Base-by-base conservation (phyloP, 306 rosid genomes). In the Chamaecrista fasciculata region DNA sequence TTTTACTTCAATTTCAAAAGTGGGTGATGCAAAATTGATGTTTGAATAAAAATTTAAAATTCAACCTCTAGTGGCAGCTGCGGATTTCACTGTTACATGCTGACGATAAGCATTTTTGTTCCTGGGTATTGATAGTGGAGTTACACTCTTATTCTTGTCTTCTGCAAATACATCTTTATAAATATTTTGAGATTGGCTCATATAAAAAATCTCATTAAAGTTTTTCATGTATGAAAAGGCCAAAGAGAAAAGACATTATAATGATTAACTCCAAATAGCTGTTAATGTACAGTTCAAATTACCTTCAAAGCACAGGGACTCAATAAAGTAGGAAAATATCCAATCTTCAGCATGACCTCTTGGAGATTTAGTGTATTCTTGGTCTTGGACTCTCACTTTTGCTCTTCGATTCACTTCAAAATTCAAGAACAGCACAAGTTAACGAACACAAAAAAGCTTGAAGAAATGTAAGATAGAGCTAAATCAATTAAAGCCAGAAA, bases 401-500 rank as follows among this genome's bases (percentile, higher is more conserved):
- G 72, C 79, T 48, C 64, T 79, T 6, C 88, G 85, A 79, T 83
- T 68, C 88, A 87, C 91, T 85, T 74, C 47, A 68, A 46, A 58
- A 75, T 47, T 18, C 7, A 16, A 25, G 15, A 51, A 36, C 49
- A 69, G 8, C 50, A 25, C 24, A 52, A 61, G 44, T 21, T 70
- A 10, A 47, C 31, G n/a, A 55, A 57, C 50, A 64, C 18, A 56
- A 8, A 20, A 6, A 62, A 16, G 29, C 6, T 10, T 2, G 47
- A 42, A 42, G 16, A 42, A 11, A 42, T 8, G 5, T 42, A n/a
- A 46, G 2, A 8, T 4, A n/a, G 12, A 31, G 40, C 28, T 14
- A 44, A 59, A 40, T 44, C 10, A 57, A 55, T 26, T 50, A 2
- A 19, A 36, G 20, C 7, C 20, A 3, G 4, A 44, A 42, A 3